A percentile compares a stretch with the other conserved stretches of the same genome.
These are phyloP conservation scores for Solanum corneliomulleri DNA, from an alignment of 257 asterid species.

Conservation along the genomic window DNA sequence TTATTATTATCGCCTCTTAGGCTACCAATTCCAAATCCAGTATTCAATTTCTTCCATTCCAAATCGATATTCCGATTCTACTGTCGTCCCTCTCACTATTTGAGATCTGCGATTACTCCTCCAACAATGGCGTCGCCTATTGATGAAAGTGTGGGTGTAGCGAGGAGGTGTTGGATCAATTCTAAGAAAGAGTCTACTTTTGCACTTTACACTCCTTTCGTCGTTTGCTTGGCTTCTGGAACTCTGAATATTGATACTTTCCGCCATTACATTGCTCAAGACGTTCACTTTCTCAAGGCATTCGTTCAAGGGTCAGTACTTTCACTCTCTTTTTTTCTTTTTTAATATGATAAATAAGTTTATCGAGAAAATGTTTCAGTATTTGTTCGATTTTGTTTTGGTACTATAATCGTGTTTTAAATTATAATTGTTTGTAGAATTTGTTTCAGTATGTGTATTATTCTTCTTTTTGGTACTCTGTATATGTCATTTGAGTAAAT, in stretches of 20 bases:
- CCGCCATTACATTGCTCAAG: constrained; percentile 76
- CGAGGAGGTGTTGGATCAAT: constrained; percentile 65
- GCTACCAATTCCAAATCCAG: background rate
- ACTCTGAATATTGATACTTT: constrained; percentile 54
- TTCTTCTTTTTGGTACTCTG: background rate
- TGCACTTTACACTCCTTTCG: constrained; percentile 67
- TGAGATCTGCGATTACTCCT: background rate
- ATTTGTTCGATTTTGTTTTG: background rate
- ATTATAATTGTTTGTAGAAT: background rate
- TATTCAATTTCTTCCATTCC: background rate
- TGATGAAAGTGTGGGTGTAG: constrained; percentile 41
- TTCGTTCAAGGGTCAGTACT: constrained; percentile 64
- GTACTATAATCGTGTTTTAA: background rate
- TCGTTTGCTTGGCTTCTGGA: constrained; percentile 75
- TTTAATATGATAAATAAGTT: background rate
- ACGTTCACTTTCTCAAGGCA: constrained; percentile 60
- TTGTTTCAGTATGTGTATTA: background rate
- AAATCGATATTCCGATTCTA: background rate
- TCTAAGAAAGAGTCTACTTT: constrained; percentile 38
- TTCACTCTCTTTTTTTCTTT: background rate
- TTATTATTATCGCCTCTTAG: background rate
- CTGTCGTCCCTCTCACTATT: background rate
- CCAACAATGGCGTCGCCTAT: background rate
- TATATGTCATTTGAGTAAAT: background rate
- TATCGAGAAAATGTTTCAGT: background rate